Base-by-base conservation (phyloP, 2,329 filamentous ascomycete species). In the Reticulascus tulasneorum region DNA sequence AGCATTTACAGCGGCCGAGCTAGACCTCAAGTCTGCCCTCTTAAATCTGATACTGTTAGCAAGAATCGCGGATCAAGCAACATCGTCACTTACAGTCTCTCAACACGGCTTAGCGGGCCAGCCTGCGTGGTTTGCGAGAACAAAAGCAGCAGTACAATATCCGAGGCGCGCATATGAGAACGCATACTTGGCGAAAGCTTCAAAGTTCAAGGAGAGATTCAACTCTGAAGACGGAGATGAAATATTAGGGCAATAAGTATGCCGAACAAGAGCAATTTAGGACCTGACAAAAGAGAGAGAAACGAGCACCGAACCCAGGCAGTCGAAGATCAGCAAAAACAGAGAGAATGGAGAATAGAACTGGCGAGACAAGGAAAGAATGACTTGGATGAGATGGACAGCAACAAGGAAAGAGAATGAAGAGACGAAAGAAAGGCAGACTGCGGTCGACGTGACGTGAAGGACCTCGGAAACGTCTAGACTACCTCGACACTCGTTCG, bases 71-170 rank as follows among this genome's bases (percentile, higher is more conserved):
- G n/a, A n/a, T n/a, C n/a, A n/a, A n/a, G n/a, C n/a, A n/a, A n/a
- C n/a, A n/a, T n/a, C n/a, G n/a, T n/a, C 25, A 40, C 37, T 23
- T 4, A 42, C 40, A 40, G 24, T 20, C 32, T 45, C 29, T 32
- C 38, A 10, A 18, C 35, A 32, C 41, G 44, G 25, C 41, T 45
- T 24, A 46, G 20, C 24, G 44, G 44, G 27, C 44, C 44, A 17
- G 44, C 44, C 41, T 45, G 44, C 44, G 44, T 31, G 29, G 32
- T 34, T n/a, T 44, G 33, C 28, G 35, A 39, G 33, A 37, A 33
- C 21, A 44, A 27, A 24, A 41, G 15, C 25, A 42, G 38, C 19
- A 46, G 38, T 18, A 45, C 22, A 17, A 37, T 24, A 13, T 38
- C 25, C 38, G 35, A 24, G 24, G 35, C 9, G 18, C 41, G 35